These are phyloP conservation scores for Leavenworthia alabamica DNA, from an alignment of 345 rosid species.

Conservation along the genomic window DNA sequence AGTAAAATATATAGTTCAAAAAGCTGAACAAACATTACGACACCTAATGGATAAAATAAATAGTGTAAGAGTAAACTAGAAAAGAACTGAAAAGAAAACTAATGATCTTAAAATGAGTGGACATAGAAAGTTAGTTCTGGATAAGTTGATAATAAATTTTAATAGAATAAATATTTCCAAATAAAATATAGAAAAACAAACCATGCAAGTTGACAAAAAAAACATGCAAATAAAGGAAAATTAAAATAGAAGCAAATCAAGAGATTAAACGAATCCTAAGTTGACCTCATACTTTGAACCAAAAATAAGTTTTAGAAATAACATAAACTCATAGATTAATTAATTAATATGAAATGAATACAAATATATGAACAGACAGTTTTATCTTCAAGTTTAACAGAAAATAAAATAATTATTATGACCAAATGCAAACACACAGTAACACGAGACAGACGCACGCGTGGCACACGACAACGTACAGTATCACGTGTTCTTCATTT, in stretches of 20 bases:
- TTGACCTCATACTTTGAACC: neutral
- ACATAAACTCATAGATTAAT: neutral
- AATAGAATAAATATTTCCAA: neutral
- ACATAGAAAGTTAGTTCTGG: constrained; percentile 9
- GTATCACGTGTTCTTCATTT: constrained; percentile 4
- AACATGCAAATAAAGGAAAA: neutral
- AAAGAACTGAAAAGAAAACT: neutral
- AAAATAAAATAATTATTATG: neutral
- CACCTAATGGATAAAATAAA: neutral
- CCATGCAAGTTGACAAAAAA: too few species aligned
- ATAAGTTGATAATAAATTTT: neutral
- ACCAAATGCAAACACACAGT: neutral
- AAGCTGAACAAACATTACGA: neutral
- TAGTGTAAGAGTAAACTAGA: neutral
- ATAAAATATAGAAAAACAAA: neutral
- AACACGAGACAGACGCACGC: neutral
- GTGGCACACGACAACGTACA: constrained; percentile 10
- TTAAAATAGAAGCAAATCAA: neutral
- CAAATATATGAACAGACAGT: neutral
- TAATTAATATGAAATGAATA: neutral
- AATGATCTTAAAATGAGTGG: neutral
- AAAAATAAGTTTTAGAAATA: neutral
- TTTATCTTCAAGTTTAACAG: neutral
- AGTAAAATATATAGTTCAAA: neutral
- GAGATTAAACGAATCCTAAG: neutral